Percentiles rank a stretch among this genome's conserved stretches.
Evolutionary conservation across 140 eudicot genomes (phyloP).

Genomic region (Cichorium intybus): DNA sequence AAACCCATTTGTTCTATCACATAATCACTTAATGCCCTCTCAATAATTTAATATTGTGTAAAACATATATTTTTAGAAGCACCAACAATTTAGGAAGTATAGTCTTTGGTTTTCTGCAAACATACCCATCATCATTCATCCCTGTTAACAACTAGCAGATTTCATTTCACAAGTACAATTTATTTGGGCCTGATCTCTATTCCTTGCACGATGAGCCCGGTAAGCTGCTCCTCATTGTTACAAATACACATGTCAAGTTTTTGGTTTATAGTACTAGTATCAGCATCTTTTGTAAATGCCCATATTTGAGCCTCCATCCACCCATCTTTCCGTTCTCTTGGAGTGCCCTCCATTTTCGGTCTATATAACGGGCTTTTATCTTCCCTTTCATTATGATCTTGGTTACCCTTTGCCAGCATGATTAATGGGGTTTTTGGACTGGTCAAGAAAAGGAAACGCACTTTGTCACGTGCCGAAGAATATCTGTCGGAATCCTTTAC

Average conservation of each 20-base stretch:
- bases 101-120: no score
- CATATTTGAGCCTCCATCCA: slow-evolving; percentile 24
- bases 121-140: no score
- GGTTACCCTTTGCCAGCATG: not conserved
- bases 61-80: no score
- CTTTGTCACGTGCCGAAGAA: not conserved
- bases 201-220: slow-evolving; percentile 17
- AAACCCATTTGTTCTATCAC: no score
- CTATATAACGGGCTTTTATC: not conserved
- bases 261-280: not conserved
- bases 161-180: not conserved
- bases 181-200: slow-evolving; percentile 18
- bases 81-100: no score
- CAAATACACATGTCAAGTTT: not conserved
- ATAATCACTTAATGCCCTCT: no score
- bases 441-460: not conserved
- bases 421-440: slow-evolving; percentile 1
- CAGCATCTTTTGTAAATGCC: slow-evolving; percentile 2
- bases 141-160: no score
- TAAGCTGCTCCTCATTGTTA: not conserved
- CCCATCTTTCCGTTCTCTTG: slow-evolving; percentile 18
- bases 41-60: no score
- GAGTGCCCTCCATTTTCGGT: slow-evolving; percentile 11
- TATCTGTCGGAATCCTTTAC: not conserved
- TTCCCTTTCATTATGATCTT: not conserved